These are phyloP conservation scores for Achlya hypogyna DNA, from an alignment of 352 stramenopile genomes.

Conservation along the genomic window DNA sequence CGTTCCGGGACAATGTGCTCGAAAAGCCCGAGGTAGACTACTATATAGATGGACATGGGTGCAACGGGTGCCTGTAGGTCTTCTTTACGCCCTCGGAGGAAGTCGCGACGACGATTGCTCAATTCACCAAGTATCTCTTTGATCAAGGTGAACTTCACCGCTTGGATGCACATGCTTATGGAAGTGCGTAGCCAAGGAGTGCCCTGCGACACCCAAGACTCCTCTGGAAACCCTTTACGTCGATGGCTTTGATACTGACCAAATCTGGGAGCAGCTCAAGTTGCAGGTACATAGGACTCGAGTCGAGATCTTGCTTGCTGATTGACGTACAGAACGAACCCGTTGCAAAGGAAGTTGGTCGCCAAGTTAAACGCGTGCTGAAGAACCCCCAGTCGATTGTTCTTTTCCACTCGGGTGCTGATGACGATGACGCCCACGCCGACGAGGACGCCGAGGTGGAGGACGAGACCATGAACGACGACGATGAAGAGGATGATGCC, in stretches of 20 bases:
- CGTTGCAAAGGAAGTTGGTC: slow-evolving; percentile 43
- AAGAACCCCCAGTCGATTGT: slow-evolving; percentile 50
- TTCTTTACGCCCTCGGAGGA: slow-evolving; percentile 73
- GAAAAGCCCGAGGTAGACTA: slow-evolving; percentile 52
- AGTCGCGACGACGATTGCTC: slow-evolving; percentile 50
- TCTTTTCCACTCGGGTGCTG: slow-evolving; percentile 34
- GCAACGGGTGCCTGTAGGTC: slow-evolving; percentile 24
- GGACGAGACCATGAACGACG: slow-evolving; percentile 19
- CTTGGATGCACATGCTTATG: background rate
- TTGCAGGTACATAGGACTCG: slow-evolving; percentile 28
- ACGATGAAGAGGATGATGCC: slow-evolving; percentile 25
- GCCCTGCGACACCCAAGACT: slow-evolving; percentile 27
- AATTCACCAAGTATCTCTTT: slow-evolving; percentile 74
- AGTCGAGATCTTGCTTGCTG: background rate
- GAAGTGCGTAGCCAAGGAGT: background rate
- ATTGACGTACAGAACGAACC: slow-evolving; percentile 37
- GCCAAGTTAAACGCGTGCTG: slow-evolving; percentile 42
- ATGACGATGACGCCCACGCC: background rate
- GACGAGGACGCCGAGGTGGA: background rate
- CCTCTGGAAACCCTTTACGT: slow-evolving; percentile 70
- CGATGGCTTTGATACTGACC: slow-evolving; percentile 73
- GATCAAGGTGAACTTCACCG: slow-evolving; percentile 45
- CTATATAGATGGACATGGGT: background rate
- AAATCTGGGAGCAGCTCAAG: slow-evolving; percentile 81
- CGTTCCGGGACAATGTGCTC: slow-evolving; percentile 60